phyloP scores from a whole-genome alignment of 1,139 yeast species.

The Taphrina communis region DNA sequence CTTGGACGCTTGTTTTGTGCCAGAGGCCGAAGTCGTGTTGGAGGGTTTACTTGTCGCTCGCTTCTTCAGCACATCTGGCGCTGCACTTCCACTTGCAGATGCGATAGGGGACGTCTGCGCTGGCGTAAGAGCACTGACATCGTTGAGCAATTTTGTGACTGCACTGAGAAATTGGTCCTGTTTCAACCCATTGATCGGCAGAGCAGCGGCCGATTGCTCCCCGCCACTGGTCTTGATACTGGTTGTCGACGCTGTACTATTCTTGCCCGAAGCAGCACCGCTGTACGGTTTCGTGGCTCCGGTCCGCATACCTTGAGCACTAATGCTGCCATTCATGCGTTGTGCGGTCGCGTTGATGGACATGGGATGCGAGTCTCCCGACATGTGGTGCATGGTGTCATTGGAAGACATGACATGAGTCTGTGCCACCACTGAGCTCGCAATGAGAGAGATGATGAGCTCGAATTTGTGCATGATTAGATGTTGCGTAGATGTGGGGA shows the following conservation, averaged over 20 bases:
- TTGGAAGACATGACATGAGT: not conserved
- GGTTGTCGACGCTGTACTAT: not conserved
- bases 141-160: constrained; percentile 1
- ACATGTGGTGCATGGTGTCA: not conserved
- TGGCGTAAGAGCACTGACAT: not conserved
- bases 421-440: constrained; percentile 3
- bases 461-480: constrained; percentile 2
- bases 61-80: not conserved
- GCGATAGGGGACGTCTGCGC: constrained; percentile 2
- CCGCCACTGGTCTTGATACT: not conserved
- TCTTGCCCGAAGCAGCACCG: constrained; percentile 6
- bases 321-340: not conserved
- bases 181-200: not conserved
- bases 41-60: not conserved
- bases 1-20: too few species aligned
- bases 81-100: not conserved
- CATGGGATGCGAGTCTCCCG: constrained; percentile 16
- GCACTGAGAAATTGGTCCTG: constrained; percentile 6
- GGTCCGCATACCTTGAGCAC: not conserved
- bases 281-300: not conserved
- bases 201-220: not conserved
- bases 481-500: not conserved
- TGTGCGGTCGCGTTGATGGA: not conserved
- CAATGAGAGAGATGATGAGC: not conserved
- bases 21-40: not conserved